Conservation (phyloP, 2,329 filamentous ascomycete species). For the Thelonectria rubi region DNA sequence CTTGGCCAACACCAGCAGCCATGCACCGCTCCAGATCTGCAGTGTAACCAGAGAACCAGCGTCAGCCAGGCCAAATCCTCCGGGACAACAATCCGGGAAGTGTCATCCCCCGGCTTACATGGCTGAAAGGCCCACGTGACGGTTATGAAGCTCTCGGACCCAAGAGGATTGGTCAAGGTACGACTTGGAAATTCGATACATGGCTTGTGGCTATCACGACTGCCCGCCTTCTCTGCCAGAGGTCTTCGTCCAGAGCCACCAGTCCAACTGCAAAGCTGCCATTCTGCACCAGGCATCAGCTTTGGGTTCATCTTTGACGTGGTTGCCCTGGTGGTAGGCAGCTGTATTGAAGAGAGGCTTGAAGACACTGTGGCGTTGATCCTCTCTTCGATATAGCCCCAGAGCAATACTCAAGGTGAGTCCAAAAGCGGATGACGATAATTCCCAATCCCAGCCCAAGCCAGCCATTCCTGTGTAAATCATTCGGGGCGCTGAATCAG, state of each 20-base stretch:
- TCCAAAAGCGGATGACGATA: too few species aligned
- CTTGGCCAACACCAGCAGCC: neutral
- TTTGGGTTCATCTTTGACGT: too few species aligned
- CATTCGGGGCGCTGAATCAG: neutral
- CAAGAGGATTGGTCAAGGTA: neutral
- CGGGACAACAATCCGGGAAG: neutral
- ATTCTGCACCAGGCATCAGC: too few species aligned
- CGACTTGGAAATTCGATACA: slow-evolving; percentile 19
- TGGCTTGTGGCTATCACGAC: slow-evolving; percentile 22
- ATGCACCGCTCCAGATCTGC: slow-evolving; percentile 1
- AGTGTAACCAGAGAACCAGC: slow-evolving; percentile 5
- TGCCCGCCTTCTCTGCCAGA: neutral
- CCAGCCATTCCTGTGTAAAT: too few species aligned
- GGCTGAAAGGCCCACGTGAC: slow-evolving; percentile 13
- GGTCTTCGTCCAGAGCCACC: neutral
- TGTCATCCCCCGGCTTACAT: slow-evolving; percentile 3
- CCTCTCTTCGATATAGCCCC: too few species aligned
- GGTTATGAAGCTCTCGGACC: slow-evolving; percentile 15
- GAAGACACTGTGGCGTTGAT: too few species aligned
- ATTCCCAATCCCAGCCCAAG: too few species aligned
- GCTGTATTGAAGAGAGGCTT: too few species aligned
- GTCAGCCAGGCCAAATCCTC: neutral
- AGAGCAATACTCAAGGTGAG: too few species aligned
- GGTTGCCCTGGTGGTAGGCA: too few species aligned
- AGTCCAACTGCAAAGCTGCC: too few species aligned